Base-by-base conservation (phyloP, 225 moss, liverwort and hornwort species). In the Bryoerythrophyllum caledonicum region DNA sequence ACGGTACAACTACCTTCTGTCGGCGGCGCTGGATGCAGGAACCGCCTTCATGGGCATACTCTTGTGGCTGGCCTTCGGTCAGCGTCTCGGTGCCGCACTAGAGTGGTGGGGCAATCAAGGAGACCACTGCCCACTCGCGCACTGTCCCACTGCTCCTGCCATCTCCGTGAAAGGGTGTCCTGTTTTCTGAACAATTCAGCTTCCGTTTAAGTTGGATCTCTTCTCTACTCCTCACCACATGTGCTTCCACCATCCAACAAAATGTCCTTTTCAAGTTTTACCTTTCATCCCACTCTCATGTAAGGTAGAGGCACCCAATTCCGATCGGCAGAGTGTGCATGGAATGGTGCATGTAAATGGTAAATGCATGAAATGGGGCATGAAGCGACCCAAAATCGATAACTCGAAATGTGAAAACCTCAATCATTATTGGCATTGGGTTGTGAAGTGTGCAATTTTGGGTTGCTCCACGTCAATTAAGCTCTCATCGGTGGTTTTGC, bases 1-100 rank as follows among this genome's bases (percentile, higher is more conserved):
- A 62, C 75, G 87, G 2, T 92, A 89, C 74, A 94, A 90, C 55
- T 94, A 94, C 35, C 82, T 91, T 0, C 32, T 91, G 54, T 94
- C 91, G 0, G 91, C 86, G 10, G 93, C 88, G n/a, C 56, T 91
- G 15, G 85, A 87, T 54, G 84, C 89, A 1, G 91, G 93, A 0
- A 86, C 86, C 11, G 89, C 91, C 5, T 91, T 93, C 41, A 93
- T 91, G 91, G 93, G 82, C 4, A 67, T 91, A 2, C 35, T 79
- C 4, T 0, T 93, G 30, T 88, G 77, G 77, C 7, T 80, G 58
- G 74, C 71, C 69, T 27, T 84, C 20, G 41, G 65, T 74, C 71
- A 65, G 58, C 24, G 74, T 7, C 49, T 24, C 44, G 35, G 71
- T 56, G 74, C 9, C 1, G 38, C 20, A 53, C 44, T 90, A 7